These are phyloP conservation scores for Datura wrightii DNA, from an alignment of 257 asterid genomes.

Conservation along the genomic window DNA sequence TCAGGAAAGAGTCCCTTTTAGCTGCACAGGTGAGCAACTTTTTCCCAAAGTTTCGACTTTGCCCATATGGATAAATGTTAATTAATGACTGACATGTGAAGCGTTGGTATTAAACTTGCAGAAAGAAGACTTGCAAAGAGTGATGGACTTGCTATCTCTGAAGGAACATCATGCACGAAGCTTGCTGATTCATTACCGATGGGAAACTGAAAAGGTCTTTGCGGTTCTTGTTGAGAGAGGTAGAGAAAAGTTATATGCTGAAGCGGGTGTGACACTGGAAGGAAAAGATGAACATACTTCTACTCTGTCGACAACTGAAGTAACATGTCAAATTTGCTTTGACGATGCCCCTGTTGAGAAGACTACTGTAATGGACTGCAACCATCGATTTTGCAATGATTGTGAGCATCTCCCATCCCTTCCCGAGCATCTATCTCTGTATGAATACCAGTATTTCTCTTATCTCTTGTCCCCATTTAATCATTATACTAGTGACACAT, in stretches of 20 bases:
- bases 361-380: conserved; percentile 64
- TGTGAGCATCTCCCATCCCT: conserved; percentile 49
- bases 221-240: conserved; percentile 56
- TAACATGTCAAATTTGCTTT: conserved; percentile 56
- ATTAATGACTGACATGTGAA: conserved; percentile 2
- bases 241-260: conserved; percentile 44
- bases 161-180: conserved; percentile 64
- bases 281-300: conserved; percentile 32
- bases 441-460: conserved; percentile 6
- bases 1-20: conserved; percentile 62
- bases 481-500: conserved; percentile 18
- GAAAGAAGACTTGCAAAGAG: conserved; percentile 60
- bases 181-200: conserved; percentile 62
- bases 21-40: conserved; percentile 60
- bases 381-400: conserved; percentile 67
- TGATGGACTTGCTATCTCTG: conserved; percentile 60
- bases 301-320: conserved; percentile 5
- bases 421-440: conserved; percentile 1
- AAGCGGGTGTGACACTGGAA: conserved; percentile 51
- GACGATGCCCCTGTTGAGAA: conserved; percentile 45
- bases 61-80: neutral
- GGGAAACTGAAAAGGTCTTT: conserved; percentile 55
- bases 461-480: conserved; percentile 17
- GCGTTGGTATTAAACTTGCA: conserved; percentile 30
- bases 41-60: neutral